Conservation (phyloP, 1,284 basidiomycete genomes). For the Grifola frondosa region DNA sequence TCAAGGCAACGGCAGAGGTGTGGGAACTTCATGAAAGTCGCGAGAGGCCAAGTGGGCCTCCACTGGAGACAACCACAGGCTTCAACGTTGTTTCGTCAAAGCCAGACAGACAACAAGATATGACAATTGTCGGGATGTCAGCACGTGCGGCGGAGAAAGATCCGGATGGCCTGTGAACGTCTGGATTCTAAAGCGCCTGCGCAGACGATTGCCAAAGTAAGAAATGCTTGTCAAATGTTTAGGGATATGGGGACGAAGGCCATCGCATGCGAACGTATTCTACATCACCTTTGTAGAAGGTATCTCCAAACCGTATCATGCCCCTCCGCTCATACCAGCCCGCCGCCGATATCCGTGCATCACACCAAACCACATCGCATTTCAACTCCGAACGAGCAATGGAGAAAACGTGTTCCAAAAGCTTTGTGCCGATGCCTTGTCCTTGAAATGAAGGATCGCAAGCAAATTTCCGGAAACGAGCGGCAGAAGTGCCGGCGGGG, state of each 20-base stretch:
- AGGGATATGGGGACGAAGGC: not conserved
- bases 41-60: too few relatives aligned
- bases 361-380: constrained; percentile 52
- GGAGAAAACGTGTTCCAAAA: constrained; percentile 43
- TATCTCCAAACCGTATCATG: constrained; percentile 45
- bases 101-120: too few relatives aligned
- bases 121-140: too few relatives aligned
- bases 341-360: constrained; percentile 46
- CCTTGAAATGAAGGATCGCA: constrained; percentile 47
- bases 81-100: too few relatives aligned
- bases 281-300: constrained; percentile 51
- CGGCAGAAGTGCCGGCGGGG: constrained; percentile 20
- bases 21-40: too few relatives aligned
- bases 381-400: constrained; percentile 38
- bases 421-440: constrained; percentile 49
- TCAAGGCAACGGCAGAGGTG: too few relatives aligned
- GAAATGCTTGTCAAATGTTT: too few relatives aligned
- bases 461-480: constrained; percentile 63
- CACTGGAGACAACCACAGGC: too few relatives aligned
- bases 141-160: too few relatives aligned
- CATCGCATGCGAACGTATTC: constrained; percentile 52
- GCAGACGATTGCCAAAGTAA: not conserved
- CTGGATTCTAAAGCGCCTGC: too few relatives aligned
- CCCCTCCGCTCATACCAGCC: constrained; percentile 57
- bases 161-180: too few relatives aligned